These are phyloP conservation scores for Penicillium sp. DNA, from an alignment of 2,329 filamentous ascomycete species.

Conservation along the genomic window DNA sequence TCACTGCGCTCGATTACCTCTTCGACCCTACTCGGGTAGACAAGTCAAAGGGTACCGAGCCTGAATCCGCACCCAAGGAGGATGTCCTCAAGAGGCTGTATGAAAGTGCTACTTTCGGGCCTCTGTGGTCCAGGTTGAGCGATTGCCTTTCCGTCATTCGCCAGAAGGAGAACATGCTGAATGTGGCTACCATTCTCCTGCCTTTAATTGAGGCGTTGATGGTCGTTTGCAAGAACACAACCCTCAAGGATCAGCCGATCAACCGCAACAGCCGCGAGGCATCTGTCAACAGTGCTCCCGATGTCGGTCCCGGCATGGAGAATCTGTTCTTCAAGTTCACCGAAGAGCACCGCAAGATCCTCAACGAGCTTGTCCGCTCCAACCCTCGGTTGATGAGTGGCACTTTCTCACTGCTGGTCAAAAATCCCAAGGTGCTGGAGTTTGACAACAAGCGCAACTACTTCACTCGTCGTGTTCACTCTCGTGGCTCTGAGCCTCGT, in stretches of 20 bases:
- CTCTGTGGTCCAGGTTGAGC: slow-evolving; percentile 90
- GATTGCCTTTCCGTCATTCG: slow-evolving; percentile 86
- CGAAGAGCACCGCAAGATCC: slow-evolving; percentile 93
- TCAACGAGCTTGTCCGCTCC: slow-evolving; percentile 95
- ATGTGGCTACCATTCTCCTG: slow-evolving; percentile 92
- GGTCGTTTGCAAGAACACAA: slow-evolving; percentile 99
- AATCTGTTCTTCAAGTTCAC: slow-evolving; percentile 96
- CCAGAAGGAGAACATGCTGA: slow-evolving; percentile 91
- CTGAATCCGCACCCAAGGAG: slow-evolving; percentile 69
- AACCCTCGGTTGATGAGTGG: slow-evolving; percentile 99
- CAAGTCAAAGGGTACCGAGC: slow-evolving; percentile 57
- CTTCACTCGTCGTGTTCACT: slow-evolving; percentile 92
- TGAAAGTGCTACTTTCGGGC: slow-evolving; percentile 85
- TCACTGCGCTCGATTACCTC: slow-evolving; percentile 93
- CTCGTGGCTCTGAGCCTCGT: slow-evolving; percentile 70
- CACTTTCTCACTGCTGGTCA: slow-evolving; percentile 92
- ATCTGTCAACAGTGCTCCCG: slow-evolving; percentile 73
- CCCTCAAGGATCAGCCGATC: slow-evolving; percentile 68
- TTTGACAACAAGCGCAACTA: slow-evolving; percentile 99
- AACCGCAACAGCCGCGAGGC: slow-evolving; percentile 66
- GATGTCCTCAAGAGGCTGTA: slow-evolving; percentile 87
- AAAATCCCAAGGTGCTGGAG: slow-evolving; percentile 97
- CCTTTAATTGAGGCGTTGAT: slow-evolving; percentile 95
- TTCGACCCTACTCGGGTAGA: slow-evolving; percentile 78
- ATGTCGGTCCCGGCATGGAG: slow-evolving; percentile 72